A percentile compares a stretch with the other conserved stretches of the same genome.
These are phyloP conservation scores for Viola pubescens DNA, from an alignment of 441 rosid genomes.

Conservation along the genomic window DNA sequence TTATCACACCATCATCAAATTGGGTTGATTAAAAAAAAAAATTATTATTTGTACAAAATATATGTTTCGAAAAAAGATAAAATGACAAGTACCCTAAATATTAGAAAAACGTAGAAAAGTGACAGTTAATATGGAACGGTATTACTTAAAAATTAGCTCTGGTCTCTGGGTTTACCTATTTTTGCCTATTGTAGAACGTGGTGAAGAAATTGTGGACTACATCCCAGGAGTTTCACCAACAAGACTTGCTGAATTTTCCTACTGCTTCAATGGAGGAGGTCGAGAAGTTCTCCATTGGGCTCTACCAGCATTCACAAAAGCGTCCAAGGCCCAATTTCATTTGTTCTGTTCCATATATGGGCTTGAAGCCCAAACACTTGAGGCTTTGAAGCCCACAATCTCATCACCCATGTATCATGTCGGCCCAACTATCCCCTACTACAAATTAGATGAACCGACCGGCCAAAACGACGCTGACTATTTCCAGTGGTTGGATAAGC, in stretches of 20 bases:
- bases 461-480: constrained; percentile 7
- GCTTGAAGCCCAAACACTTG: constrained; percentile 31
- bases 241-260: constrained; percentile 25
- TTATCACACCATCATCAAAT: too few relatives aligned
- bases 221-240: constrained; percentile 35
- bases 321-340: constrained; percentile 33
- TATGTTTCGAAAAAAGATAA: too few relatives aligned
- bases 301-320: constrained; percentile 18
- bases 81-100: too few relatives aligned
- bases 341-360: constrained; percentile 30
- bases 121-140: too few relatives aligned
- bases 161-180: too few relatives aligned
- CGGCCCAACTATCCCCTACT: constrained; percentile 40
- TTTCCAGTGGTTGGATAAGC: constrained; percentile 34
- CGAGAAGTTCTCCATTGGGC: neutral
- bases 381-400: constrained; percentile 18
- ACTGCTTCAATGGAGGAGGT: constrained; percentile 13
- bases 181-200: constrained; percentile 8
- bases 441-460: constrained; percentile 2
- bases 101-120: too few relatives aligned
- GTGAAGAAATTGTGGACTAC: constrained; percentile 27
- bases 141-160: too few relatives aligned
- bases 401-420: constrained; percentile 26
- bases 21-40: too few relatives aligned
- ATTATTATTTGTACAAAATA: too few relatives aligned